These are phyloP conservation scores for Eutrema salsugineum DNA, from an alignment of 441 rosid species.

Conservation along the genomic window DNA sequence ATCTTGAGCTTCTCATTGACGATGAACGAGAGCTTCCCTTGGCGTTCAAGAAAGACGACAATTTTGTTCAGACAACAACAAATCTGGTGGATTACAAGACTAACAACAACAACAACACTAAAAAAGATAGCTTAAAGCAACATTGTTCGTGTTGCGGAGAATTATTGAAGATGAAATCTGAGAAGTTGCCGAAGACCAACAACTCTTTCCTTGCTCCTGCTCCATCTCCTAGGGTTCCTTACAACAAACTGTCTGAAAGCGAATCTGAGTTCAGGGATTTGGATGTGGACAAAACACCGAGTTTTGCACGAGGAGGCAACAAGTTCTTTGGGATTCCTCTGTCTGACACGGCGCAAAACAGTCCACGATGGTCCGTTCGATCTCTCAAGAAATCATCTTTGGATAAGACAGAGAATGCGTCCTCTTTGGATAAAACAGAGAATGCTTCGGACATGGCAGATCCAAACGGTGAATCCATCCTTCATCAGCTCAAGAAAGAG, in stretches of 20 bases:
- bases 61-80: background rate
- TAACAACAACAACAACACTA: background rate
- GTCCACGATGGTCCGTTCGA: conserved; percentile 55
- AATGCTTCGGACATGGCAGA: conserved; percentile 41
- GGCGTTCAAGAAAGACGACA: conserved; percentile 41
- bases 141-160: conserved; percentile 64
- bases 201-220: conserved; percentile 45
- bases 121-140: background rate
- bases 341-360: conserved; percentile 55
- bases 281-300: conserved; percentile 52
- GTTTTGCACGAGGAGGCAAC: conserved; percentile 52
- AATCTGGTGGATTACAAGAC: conserved; percentile 11
- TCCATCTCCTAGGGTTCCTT: conserved; percentile 64
- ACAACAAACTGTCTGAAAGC: conserved; percentile 37
- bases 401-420: conserved; percentile 48
- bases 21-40: conserved; percentile 51
- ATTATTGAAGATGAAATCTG: conserved; percentile 51
- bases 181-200: conserved; percentile 28
- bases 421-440: conserved; percentile 51
- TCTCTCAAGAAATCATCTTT: conserved; percentile 40
- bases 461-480: conserved; percentile 34
- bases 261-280: conserved; percentile 39
- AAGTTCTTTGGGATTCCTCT: conserved; percentile 68
- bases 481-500: conserved; percentile 64
- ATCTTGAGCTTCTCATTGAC: conserved; percentile 57